phyloP scores from a whole-genome alignment of 495 filamentous ascomycete genomes.

The Glutinoglossum americanum region DNA sequence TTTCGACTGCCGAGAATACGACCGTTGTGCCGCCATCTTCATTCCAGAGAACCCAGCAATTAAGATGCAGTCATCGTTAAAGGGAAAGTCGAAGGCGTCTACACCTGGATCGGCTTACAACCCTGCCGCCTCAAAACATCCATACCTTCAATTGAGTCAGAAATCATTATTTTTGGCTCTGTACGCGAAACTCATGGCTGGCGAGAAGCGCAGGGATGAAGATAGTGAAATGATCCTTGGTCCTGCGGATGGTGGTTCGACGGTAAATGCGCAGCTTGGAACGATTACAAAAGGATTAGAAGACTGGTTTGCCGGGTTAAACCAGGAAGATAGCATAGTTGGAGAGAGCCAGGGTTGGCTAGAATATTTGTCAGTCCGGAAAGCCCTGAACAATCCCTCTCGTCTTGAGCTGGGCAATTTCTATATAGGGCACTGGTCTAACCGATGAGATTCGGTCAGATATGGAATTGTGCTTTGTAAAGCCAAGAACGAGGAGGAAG shows the following conservation, averaged over 20 bases:
- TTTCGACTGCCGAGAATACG: conserved; percentile 90
- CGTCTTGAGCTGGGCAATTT: not conserved
- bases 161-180: conserved; percentile 81
- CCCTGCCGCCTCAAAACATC: conserved; percentile 13
- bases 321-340: conserved; percentile 28
- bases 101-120: conserved; percentile 10
- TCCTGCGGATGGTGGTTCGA: conserved; percentile 65
- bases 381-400: not conserved
- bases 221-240: conserved; percentile 96
- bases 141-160: conserved; percentile 46
- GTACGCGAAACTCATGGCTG: conserved; percentile 80
- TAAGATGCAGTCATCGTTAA: conserved; percentile 19
- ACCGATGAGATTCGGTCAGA: conserved; percentile 3
- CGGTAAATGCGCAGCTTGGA: conserved; percentile 63
- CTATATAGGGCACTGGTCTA: not conserved
- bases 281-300: conserved; percentile 54
- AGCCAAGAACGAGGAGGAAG: conserved; percentile 67
- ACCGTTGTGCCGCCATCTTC: conserved; percentile 82
- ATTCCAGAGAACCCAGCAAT: conserved; percentile 15
- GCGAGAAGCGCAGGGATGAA: conserved; percentile 90
- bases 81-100: conserved; percentile 25
- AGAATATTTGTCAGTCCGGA: conserved; percentile 42
- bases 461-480: conserved; percentile 82
- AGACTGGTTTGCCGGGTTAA: conserved; percentile 44
- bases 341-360: conserved; percentile 59